Evolutionary conservation across 257 asterid species (phyloP).

Genomic region (Galeopsis tetrahit): DNA sequence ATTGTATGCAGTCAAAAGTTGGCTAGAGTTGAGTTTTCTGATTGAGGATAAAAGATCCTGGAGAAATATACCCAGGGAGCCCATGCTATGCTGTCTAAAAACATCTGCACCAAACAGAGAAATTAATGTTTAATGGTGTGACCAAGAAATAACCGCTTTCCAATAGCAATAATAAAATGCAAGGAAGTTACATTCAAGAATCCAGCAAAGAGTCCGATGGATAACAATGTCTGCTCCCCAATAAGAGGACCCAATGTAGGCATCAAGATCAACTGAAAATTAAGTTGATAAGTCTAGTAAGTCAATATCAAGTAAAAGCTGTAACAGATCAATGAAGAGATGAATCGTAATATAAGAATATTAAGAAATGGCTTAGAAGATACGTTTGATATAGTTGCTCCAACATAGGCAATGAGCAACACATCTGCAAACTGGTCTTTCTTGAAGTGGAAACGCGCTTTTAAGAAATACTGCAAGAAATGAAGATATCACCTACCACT

Average conservation of each 20-base stretch:
- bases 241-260: constrained; percentile 70
- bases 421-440: constrained; percentile 86
- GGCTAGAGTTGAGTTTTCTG: constrained; percentile 8
- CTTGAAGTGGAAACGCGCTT: constrained; percentile 78
- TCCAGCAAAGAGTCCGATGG: constrained; percentile 65
- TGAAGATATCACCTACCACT: constrained; percentile 20
- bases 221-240: constrained; percentile 75
- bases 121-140: constrained; percentile 21
- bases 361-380: background rate
- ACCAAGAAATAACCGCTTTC: background rate
- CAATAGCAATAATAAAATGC: background rate
- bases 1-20: constrained; percentile 6
- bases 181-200: constrained; percentile 45
- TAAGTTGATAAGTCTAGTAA: constrained; percentile 8
- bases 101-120: constrained; percentile 62
- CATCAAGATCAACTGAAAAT: constrained; percentile 70
- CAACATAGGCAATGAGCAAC: constrained; percentile 70
- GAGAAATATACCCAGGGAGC: constrained; percentile 66
- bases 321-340: constrained; percentile 18
- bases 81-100: constrained; percentile 87
- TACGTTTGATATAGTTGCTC: constrained; percentile 81
- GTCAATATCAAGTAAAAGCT: constrained; percentile 4
- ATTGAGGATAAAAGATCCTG: background rate
- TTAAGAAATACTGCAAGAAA: constrained; percentile 69
- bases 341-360: background rate